Percentiles rank a stretch among this genome's conserved stretches.
Conservation (phyloP, 169 alveolate genomes). For the Eimeria falciformis region DNA sequence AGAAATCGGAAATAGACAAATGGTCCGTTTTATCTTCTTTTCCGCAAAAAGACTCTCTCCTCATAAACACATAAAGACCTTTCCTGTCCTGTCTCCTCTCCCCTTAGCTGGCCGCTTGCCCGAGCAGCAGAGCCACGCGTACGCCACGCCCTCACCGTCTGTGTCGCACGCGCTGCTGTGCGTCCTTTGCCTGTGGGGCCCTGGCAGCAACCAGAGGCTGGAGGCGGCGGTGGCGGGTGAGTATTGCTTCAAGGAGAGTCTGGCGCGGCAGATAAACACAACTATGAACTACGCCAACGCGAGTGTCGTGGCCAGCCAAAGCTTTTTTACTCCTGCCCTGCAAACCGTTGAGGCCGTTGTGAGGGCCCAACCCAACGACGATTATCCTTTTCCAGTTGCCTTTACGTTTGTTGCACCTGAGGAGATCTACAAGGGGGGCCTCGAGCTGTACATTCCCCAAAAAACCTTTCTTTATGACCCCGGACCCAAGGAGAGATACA, state of each 20-base stretch:
- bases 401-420: neutral
- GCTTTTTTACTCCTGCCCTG: neutral
- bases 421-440: slow-evolving; percentile 14
- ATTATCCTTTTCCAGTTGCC: neutral
- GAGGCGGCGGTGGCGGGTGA: neutral
- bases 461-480: neutral
- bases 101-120: too few species aligned
- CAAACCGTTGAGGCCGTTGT: neutral
- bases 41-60: too few species aligned
- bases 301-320: neutral
- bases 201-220: slow-evolving; percentile 3
- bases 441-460: neutral
- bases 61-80: too few species aligned
- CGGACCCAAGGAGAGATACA: neutral
- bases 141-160: too few species aligned
- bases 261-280: neutral
- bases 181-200: too few species aligned
- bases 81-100: too few species aligned
- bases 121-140: too few species aligned
- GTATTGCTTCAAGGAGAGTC: slow-evolving; percentile 8
- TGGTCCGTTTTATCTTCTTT: neutral
- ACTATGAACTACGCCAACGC: neutral
- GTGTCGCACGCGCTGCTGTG: too few species aligned
- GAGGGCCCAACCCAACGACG: neutral
- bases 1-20: neutral